A percentile compares a stretch with the other conserved stretches of the same genome.
Evolutionary conservation across 2,329 filamentous ascomycete species (phyloP).

Genomic region (Canariomyces notabilis): DNA sequence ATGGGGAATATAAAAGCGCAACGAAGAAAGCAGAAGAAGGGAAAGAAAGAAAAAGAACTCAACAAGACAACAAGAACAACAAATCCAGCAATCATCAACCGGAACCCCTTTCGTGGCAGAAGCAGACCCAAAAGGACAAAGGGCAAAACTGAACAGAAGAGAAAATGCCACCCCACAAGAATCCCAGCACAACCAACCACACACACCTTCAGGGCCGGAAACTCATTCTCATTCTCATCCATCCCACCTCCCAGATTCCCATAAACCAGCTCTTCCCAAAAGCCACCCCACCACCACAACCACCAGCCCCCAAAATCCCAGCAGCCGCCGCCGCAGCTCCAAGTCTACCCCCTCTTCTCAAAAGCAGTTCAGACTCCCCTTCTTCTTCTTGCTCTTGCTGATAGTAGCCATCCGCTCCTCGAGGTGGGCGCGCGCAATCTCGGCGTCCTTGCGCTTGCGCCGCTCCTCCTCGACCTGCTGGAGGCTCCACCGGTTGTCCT

Average conservation of each 20-base stretch:
- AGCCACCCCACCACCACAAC: background rate
- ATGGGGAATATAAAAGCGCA: background rate
- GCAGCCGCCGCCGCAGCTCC: conserved; percentile 4
- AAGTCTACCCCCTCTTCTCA: conserved; percentile 40
- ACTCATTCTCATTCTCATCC: background rate
- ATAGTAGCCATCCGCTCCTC: conserved; percentile 93
- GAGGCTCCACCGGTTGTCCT: conserved; percentile 62
- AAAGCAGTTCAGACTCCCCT: conserved; percentile 95
- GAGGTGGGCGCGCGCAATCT: conserved; percentile 80
- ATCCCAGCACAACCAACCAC: background rate
- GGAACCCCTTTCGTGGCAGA: background rate
- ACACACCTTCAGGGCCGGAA: no score
- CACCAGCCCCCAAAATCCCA: conserved; percentile 2
- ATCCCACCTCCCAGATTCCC: background rate
- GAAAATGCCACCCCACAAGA: background rate
- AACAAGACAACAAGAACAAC: background rate
- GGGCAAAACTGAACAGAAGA: no score
- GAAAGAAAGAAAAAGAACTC: background rate
- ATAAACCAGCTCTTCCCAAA: conserved; percentile 3
- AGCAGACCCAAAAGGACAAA: background rate
- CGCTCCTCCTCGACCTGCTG: conserved; percentile 95
- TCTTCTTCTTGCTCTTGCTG: conserved; percentile 87
- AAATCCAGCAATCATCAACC: conserved; percentile 1
- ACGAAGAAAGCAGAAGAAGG: conserved; percentile 1
- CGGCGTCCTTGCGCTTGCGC: conserved; percentile 83